Evolutionary conservation across 2,329 filamentous ascomycete genomes (phyloP), one percentile per base, ranked within the genome.

Genomic region (Madurella mycetomatis): DNA sequence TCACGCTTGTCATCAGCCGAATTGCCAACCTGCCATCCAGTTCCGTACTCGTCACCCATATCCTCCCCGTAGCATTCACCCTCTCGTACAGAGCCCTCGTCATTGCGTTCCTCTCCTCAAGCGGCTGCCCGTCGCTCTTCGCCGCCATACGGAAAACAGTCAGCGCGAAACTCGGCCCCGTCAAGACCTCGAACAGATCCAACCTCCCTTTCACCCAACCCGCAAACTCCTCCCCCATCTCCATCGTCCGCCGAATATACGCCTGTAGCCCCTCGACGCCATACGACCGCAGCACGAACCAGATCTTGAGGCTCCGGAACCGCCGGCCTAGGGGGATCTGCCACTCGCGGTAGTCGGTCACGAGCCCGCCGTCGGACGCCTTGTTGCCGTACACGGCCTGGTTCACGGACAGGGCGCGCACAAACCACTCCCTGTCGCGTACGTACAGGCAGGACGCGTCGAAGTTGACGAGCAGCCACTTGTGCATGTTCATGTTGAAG

Each of bases 341-440:
- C 92, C 92, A 97, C 76, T 97, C 92, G 45, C 92, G 84, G 75
- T 96, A 96, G 72, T 97, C 92, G 19, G 90, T 96, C 1, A 96
- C 92, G 1, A 92, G 79, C 0, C 90, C 91, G 39, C 80, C 82
- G 63, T 94, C 90, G 3, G 87, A 88, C 73, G 86, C 90, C 4
- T 83, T 75, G 72, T 96, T 96, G 60, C 85, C 80, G 61, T 68
- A 70, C 53, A 70, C 67, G 62, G 68, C 72, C 30, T 96, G 82
- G 74, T 95, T 96, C 4, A 86, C 80, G 0, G 89, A 85, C 41
- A 96, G 80, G 0, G 91, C 88, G 57, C 86, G 80, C 42, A 87
- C 90, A n/a, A 97, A 81, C 72, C 91, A 85, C 51, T 77, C 74
- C 15, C 92, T 82, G 64, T 85, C 80, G 59, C 86, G 85, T 47